Conservation (phyloP, 2,329 filamentous ascomycete genomes). For the Colletotrichum tamarilloi region DNA sequence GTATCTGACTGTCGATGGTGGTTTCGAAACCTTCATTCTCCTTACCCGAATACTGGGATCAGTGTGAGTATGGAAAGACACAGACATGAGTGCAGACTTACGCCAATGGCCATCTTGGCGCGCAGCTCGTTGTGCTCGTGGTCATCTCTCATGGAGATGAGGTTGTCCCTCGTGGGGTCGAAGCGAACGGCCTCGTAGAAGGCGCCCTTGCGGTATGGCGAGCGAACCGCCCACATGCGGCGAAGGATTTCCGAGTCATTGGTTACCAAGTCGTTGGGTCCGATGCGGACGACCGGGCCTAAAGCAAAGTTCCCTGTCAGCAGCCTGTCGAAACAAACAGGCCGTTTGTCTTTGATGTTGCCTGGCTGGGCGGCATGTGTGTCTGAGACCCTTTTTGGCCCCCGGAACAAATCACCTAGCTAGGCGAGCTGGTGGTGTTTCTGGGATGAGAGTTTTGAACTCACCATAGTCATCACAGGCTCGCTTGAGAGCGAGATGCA, state of each 20-base stretch:
- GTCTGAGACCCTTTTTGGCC: conserved; percentile 31
- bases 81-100: conserved; percentile 34
- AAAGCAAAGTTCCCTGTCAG: conserved; percentile 27
- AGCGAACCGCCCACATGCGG: conserved; percentile 47
- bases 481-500: conserved; percentile 38
- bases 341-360: background rate
- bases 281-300: conserved; percentile 49
- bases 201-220: conserved; percentile 44
- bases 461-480: conserved; percentile 36
- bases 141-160: conserved; percentile 47
- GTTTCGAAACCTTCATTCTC: conserved; percentile 62
- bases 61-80: background rate
- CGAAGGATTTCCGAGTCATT: conserved; percentile 47
- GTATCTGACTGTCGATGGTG: conserved; percentile 59
- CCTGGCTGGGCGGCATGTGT: conserved; percentile 26
- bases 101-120: conserved; percentile 61
- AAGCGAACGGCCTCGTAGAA: conserved; percentile 53
- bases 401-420: background rate
- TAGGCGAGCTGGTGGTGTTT: background rate
- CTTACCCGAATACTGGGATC: conserved; percentile 61
- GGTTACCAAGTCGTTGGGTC: conserved; percentile 49
- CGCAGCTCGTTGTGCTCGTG: conserved; percentile 54
- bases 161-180: conserved; percentile 45
- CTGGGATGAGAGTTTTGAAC: conserved; percentile 9
- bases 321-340: conserved; percentile 33